phyloP scores from a whole-genome alignment of 768 basidiomycete genomes.

The Russula lepida region DNA sequence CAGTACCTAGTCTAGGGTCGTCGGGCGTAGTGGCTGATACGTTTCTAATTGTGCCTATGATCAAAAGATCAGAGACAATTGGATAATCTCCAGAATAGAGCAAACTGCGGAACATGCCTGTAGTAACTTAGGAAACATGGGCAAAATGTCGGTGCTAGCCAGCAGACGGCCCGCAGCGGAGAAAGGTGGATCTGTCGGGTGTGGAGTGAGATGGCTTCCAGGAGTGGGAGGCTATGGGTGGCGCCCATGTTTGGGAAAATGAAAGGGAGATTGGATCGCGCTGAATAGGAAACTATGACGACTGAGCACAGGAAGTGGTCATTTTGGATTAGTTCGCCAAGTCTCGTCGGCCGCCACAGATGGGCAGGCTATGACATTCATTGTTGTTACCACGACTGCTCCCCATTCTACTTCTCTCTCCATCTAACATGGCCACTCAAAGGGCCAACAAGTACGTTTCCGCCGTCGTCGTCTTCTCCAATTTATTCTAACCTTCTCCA shows the following conservation, averaged over 20 bases:
- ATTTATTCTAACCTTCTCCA: slow-evolving; percentile 15
- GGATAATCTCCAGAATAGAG: too few relatives aligned
- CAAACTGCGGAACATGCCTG: too few relatives aligned
- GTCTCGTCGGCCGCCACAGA: background rate
- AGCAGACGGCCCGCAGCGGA: too few relatives aligned
- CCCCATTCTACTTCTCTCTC: background rate
- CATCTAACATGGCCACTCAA: slow-evolving; percentile 17
- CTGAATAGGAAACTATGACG: slow-evolving; percentile 5
- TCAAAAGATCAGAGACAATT: background rate
- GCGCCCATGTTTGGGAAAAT: slow-evolving; percentile 1
- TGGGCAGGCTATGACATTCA: background rate
- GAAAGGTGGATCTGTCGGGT: background rate
- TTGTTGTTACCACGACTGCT: background rate
- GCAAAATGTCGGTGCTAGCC: too few relatives aligned
- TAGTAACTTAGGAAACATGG: too few relatives aligned
- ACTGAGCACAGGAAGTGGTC: background rate
- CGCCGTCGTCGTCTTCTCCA: background rate
- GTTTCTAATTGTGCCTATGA: too few relatives aligned
- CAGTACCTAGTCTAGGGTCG: too few relatives aligned
- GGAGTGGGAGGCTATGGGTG: background rate
- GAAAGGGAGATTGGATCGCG: slow-evolving; percentile 6
- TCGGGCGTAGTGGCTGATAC: too few relatives aligned
- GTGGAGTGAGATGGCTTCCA: too few relatives aligned
- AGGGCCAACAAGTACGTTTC: slow-evolving; percentile 18
- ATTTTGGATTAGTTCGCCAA: background rate